phyloP scores from a whole-genome alignment of 805 yeast genomes.

The Saccharomycopsis oosterbeekiorum region DNA sequence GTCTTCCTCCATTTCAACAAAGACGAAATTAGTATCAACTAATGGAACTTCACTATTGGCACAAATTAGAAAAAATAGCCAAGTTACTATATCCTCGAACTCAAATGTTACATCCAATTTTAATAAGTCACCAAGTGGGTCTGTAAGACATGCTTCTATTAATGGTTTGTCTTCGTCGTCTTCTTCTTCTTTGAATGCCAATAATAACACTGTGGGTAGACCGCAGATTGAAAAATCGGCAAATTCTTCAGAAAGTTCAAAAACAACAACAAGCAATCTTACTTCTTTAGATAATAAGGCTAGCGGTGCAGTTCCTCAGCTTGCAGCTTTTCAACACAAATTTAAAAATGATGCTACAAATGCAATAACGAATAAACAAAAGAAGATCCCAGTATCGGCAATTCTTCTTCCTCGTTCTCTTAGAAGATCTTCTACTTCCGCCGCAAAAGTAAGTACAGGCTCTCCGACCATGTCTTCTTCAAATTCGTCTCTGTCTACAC shows the following conservation, averaged over 20 bases:
- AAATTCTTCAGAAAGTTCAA: background rate
- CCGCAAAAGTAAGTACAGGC: background rate
- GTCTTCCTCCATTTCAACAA: background rate
- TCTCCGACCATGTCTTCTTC: background rate
- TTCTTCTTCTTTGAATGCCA: background rate
- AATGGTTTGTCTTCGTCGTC: background rate
- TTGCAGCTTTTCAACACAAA: background rate
- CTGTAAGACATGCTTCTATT: background rate
- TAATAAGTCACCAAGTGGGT: background rate
- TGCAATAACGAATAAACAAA: background rate
- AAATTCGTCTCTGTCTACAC: background rate
- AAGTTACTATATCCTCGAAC: background rate
- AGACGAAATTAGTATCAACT: background rate
- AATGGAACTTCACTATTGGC: background rate
- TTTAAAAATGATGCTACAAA: background rate
- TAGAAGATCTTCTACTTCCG: background rate
- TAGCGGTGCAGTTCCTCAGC: background rate
- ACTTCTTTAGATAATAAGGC: background rate
- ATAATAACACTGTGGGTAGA: background rate
- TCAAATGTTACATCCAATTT: background rate
- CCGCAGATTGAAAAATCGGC: background rate
- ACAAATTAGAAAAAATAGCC: background rate
- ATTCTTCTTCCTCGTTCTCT: background rate
- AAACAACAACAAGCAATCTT: background rate
- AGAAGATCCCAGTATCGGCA: background rate